A percentile compares a stretch with the other conserved stretches of the same genome.
Conservation (phyloP, 1,139 yeast species). For the Hansenula sp. region DNA sequence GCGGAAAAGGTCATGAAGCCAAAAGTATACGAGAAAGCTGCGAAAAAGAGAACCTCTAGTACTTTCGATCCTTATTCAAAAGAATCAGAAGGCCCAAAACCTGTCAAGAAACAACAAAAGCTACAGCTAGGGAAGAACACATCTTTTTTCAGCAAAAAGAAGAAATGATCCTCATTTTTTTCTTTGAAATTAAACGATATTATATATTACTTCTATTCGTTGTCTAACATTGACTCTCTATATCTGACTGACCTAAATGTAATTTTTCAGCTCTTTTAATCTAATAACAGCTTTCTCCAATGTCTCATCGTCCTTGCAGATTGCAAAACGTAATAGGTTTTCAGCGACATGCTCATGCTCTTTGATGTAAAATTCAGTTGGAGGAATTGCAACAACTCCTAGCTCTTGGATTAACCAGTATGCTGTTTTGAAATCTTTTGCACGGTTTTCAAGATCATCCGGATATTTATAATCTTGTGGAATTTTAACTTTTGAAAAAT, state of each 20-base stretch:
- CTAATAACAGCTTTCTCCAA: slow-evolving; percentile 79
- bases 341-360: slow-evolving; percentile 76
- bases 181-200: neutral
- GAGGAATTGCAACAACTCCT: slow-evolving; percentile 96
- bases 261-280: slow-evolving; percentile 65
- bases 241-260: slow-evolving; percentile 38
- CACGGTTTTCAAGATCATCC: slow-evolving; percentile 57
- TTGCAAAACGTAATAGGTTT: slow-evolving; percentile 87
- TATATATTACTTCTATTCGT: neutral
- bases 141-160: slow-evolving; percentile 17
- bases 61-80: slow-evolving; percentile 59
- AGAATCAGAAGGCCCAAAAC: slow-evolving; percentile 45
- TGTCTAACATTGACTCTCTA: neutral
- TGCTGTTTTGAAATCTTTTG: slow-evolving; percentile 83
- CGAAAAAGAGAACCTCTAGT: slow-evolving; percentile 34
- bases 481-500: slow-evolving; percentile 74
- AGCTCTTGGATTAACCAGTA: slow-evolving; percentile 90
- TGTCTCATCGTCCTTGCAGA: slow-evolving; percentile 84
- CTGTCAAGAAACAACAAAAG: slow-evolving; percentile 38
- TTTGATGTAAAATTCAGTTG: slow-evolving; percentile 81
- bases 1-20: slow-evolving; percentile 42
- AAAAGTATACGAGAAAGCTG: slow-evolving; percentile 16
- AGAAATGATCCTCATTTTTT: slow-evolving; percentile 7
- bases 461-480: slow-evolving; percentile 76
- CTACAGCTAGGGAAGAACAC: slow-evolving; percentile 17